Evolutionary conservation across 164 flowering plant genomes (phyloP), one percentile per base, ranked within the genome.

Genomic region (Magnolia sinica): DNA sequence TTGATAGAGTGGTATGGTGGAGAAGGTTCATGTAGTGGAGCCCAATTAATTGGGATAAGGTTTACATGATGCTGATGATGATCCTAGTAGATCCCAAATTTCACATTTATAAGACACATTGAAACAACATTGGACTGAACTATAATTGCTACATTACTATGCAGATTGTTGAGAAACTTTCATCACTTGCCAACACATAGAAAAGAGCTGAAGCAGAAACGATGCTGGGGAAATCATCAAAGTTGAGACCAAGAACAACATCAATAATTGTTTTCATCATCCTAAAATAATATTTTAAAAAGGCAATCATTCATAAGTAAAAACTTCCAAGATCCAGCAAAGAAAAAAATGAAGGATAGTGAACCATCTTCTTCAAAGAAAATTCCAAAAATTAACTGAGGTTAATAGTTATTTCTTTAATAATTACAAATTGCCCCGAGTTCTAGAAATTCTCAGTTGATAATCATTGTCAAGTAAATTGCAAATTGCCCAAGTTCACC

Each of bases 121-220:
- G 37, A 31, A 31, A 31, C 37, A 31, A 31, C 37, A 31, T 31
- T 31, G 37, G 4, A 31, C 9, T 59, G 52, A 14, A 19, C 2
- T 13, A 50, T 4, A 29, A 67, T 8, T 22, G 45, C 20, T 37
- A 77, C 69, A 24, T 31, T 20, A 45, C 20, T 8, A 19, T 8
- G 76, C 18, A 74, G 63, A 64, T 58, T 31, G 29, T 70, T 63
- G 76, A 20, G 50, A 4, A 86, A 77, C 97, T 92, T 87, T 93
- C 99, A 84, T 93, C 97, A 85, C 83, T 81, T 11, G 96, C 91
- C 84, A 96, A 84, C 78, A 89, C 70, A 75, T 85, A 93, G 78
- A 93, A 88, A 63, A 96, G 89, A 71, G 96, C 85, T 73, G 93
- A 89, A 65, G 98, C 97, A 79, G 99, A 98, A 75, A 96, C 85